These are phyloP conservation scores for Epithele typhae DNA, from an alignment of 768 basidiomycete species.

Conservation along the genomic window DNA sequence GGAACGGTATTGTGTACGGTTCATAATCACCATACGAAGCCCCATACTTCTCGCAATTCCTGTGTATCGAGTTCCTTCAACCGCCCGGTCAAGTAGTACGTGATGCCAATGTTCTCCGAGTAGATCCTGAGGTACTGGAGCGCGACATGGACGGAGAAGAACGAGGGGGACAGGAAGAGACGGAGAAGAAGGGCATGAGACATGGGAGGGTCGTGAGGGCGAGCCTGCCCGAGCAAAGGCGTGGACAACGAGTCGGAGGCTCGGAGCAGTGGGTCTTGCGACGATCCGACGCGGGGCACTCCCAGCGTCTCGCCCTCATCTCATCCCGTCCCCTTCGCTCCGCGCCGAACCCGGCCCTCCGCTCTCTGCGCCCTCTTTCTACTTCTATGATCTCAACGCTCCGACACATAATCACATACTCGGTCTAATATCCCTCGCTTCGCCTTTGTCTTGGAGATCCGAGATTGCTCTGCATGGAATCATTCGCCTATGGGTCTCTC, in stretches of 20 bases:
- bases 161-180: conserved; percentile 87
- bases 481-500: conserved; percentile 72
- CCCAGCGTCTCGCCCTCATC: background rate
- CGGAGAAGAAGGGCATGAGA: conserved; percentile 87
- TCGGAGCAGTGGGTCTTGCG: too few species aligned
- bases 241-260: too few species aligned
- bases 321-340: background rate
- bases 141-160: conserved; percentile 92
- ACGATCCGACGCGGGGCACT: background rate
- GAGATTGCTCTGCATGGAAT: conserved; percentile 47
- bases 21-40: conserved; percentile 70
- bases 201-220: conserved; percentile 16
- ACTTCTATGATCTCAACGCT: conserved; percentile 2
- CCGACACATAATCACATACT: too few species aligned
- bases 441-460: background rate
- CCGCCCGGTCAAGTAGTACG: conserved; percentile 80
- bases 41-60: conserved; percentile 84
- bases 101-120: conserved; percentile 86
- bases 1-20: conserved; percentile 3
- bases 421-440: too few species aligned
- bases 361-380: background rate
- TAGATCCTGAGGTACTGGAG: conserved; percentile 82
- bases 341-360: background rate
- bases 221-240: background rate
- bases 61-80: conserved; percentile 61